Conservation (phyloP, 371 early-diverging fungal species). For the Mortierella sp. region DNA sequence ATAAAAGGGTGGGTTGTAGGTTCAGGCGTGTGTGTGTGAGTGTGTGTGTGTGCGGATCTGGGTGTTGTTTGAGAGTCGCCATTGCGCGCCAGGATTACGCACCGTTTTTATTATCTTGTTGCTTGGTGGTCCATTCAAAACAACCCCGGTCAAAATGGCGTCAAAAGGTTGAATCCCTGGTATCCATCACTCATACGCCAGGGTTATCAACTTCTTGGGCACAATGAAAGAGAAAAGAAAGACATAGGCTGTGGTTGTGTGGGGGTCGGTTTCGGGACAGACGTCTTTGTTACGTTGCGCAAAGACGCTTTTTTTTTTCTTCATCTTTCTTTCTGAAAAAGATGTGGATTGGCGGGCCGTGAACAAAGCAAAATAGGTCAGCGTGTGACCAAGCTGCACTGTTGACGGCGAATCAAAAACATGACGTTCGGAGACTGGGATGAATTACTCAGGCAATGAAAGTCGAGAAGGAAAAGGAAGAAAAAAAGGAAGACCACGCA, state of each 20-base stretch:
- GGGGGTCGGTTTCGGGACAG: neutral
- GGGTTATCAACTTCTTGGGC: no score
- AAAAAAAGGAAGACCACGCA: neutral
- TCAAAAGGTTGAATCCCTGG: no score
- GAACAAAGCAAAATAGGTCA: neutral
- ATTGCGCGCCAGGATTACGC: neutral
- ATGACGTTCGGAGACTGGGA: neutral
- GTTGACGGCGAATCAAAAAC: constrained; percentile 2
- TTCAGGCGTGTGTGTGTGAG: neutral
- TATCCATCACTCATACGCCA: no score
- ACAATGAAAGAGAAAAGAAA: no score
- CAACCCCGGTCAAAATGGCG: no score
- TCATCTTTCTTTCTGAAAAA: neutral
- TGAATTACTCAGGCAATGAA: no score
- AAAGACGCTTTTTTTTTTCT: neutral
- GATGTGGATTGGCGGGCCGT: neutral
- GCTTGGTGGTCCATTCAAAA: neutral
- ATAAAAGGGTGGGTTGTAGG: neutral
- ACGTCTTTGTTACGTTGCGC: neutral
- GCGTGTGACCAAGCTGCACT: constrained; percentile 5
- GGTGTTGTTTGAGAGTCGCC: neutral
- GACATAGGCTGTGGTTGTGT: no score
- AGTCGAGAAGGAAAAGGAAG: neutral
- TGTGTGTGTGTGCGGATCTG: neutral
- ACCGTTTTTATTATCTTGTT: neutral